Conservation (phyloP, 1,284 basidiomycete genomes). For the Boletellus deceptivus region DNA sequence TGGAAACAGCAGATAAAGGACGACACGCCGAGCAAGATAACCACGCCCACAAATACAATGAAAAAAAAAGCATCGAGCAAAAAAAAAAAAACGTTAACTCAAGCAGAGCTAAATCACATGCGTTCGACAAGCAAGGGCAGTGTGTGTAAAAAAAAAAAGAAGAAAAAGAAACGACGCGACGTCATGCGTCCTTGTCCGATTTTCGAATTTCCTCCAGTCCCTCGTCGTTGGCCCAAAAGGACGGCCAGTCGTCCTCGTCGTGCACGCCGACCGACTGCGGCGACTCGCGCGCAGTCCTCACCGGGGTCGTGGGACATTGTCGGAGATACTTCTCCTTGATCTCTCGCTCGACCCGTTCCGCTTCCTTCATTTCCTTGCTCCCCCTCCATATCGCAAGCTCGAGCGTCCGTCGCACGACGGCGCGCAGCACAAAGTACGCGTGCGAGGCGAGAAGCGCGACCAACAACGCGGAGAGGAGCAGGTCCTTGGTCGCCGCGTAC, state of each 20-base stretch:
- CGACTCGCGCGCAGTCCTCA: neutral
- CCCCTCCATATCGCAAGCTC: slow-evolving; percentile 75
- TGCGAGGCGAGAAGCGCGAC: slow-evolving; percentile 80
- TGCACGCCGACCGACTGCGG: slow-evolving; percentile 1
- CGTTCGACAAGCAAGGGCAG: no score
- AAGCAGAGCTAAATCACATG: no score
- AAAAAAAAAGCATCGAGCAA: no score
- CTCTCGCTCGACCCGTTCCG: slow-evolving; percentile 54
- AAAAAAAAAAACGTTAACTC: no score
- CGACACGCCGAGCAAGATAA: no score
- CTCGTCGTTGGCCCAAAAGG: slow-evolving; percentile 26
- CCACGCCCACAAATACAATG: no score
- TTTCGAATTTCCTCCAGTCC: slow-evolving; percentile 30
- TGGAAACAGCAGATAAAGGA: no score
- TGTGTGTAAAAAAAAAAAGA: no score
- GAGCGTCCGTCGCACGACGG: slow-evolving; percentile 65
- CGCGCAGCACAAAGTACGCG: slow-evolving; percentile 69
- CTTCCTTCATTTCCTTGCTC: slow-evolving; percentile 59
- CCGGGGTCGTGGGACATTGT: slow-evolving; percentile 16
- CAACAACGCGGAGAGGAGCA: slow-evolving; percentile 67
- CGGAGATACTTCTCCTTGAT: slow-evolving; percentile 61
- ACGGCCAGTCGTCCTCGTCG: slow-evolving; percentile 18
- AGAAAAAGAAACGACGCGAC: no score
- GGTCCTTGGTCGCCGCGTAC: slow-evolving; percentile 45
- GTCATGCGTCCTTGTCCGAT: slow-evolving; percentile 22